A percentile compares a stretch with the other conserved stretches of the same genome.
These are phyloP conservation scores for Fusarium circinatum DNA, from an alignment of 2,329 filamentous ascomycete genomes.

Conservation along the genomic window DNA sequence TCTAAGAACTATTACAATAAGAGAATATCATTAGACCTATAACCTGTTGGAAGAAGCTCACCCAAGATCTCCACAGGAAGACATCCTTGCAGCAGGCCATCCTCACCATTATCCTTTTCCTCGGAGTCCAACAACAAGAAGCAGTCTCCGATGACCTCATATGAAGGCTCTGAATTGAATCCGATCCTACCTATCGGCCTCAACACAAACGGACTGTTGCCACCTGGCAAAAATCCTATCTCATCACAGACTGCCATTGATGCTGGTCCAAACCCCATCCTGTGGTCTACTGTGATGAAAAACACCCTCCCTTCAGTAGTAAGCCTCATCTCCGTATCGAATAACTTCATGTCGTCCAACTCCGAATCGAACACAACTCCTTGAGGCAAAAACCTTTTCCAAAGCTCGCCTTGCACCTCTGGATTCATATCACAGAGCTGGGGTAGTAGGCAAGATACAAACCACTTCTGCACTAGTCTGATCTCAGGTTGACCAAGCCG, in stretches of 20 bases:
- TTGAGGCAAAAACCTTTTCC: accelerated
- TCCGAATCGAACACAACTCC: accelerated
- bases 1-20: not conserved
- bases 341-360: not conserved
- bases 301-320: not conserved
- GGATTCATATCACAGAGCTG: not conserved
- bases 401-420: not conserved
- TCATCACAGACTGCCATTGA: not conserved
- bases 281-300: not conserved
- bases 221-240: not conserved
- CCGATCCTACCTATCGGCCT: not conserved
- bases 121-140: not conserved
- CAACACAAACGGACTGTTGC: not conserved
- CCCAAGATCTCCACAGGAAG: not conserved
- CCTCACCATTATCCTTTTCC: not conserved
- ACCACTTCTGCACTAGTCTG: not conserved
- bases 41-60: not conserved
- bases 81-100: not conserved
- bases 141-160: not conserved
- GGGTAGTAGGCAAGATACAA: not conserved
- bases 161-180: not conserved
- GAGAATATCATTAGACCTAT: not conserved
- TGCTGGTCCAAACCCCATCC: not conserved
- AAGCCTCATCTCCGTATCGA: not conserved
- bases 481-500: not conserved